Conservation (phyloP, 352 stramenopile genomes). For the Pythium grandisporangium region DNA sequence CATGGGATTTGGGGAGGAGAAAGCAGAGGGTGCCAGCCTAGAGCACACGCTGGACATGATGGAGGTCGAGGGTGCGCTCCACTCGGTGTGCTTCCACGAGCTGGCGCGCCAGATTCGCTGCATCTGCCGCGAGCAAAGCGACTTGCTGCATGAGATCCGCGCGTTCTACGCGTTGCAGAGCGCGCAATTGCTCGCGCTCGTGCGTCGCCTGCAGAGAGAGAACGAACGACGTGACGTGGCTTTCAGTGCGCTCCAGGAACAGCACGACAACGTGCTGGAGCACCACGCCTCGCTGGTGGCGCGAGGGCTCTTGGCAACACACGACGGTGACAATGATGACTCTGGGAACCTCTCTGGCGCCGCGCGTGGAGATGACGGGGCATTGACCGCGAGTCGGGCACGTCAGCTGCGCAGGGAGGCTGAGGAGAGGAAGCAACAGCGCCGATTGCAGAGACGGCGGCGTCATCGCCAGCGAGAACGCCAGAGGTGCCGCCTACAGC, state of each 20-base stretch:
- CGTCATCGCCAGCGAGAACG: background rate
- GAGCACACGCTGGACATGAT: too few species aligned
- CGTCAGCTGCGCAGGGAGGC: background rate
- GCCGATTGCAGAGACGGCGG: too few species aligned
- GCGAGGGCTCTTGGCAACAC: background rate
- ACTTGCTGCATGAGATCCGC: constrained; percentile 44
- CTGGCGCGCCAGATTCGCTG: constrained; percentile 63
- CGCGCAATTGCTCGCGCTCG: too few species aligned
- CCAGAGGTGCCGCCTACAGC: constrained; percentile 9
- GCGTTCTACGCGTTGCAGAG: background rate
- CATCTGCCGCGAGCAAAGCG: constrained; percentile 72
- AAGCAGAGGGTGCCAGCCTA: constrained; percentile 6
- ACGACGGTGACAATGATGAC: too few species aligned
- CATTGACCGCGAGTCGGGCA: too few species aligned
- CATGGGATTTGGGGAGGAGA: too few species aligned
- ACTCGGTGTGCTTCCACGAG: constrained; percentile 72
- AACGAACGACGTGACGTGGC: too few species aligned
- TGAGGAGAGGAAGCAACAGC: constrained; percentile 10
- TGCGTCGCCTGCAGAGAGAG: too few species aligned
- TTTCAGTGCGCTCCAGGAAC: too few species aligned
- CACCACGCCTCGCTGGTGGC: constrained; percentile 7
- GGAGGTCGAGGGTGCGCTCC: constrained; percentile 47
- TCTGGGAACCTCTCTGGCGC: too few species aligned
- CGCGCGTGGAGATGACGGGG: too few species aligned
- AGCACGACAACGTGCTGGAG: constrained; percentile 29